Evolutionary conservation across 495 filamentous ascomycete genomes (phyloP).

Genomic region (Hyphodiscus hymeniophilus): DNA sequence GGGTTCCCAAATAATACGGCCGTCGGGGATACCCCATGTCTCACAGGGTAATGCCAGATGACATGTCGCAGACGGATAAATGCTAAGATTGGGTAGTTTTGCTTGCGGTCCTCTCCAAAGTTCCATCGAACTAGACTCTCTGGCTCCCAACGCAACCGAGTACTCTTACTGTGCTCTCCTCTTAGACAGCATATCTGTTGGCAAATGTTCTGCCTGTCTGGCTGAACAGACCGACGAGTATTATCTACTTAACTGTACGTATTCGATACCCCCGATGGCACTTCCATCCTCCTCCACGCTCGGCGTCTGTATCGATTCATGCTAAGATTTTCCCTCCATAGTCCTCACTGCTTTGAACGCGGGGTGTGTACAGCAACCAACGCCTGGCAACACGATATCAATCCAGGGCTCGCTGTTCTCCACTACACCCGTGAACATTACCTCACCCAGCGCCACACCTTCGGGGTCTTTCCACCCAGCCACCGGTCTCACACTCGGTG

Average conservation of each 20-base stretch:
- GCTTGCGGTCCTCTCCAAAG: constrained; percentile 16
- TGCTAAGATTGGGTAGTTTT: constrained; percentile 1
- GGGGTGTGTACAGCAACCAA: constrained; percentile 40
- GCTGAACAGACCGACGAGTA: background rate
- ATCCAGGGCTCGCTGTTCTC: constrained; percentile 42
- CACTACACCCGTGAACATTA: constrained; percentile 30
- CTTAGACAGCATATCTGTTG: background rate
- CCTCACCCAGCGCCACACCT: constrained; percentile 5
- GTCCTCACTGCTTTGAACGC: constrained; percentile 39
- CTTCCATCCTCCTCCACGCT: no score
- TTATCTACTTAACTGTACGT: constrained; percentile 22
- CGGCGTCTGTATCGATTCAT: background rate
- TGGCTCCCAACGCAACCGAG: constrained; percentile 5
- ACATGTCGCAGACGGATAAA: background rate
- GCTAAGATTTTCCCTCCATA: constrained; percentile 14
- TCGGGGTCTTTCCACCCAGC: background rate
- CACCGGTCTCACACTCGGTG: constrained; percentile 31
- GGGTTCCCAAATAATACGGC: constrained; percentile 23
- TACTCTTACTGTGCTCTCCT: constrained; percentile 18
- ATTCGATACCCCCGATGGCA: background rate
- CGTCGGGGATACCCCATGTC: constrained; percentile 14
- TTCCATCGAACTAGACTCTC: constrained; percentile 15
- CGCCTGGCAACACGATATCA: constrained; percentile 30
- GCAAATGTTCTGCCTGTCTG: constrained; percentile 17
- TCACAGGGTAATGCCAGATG: constrained; percentile 6